A percentile compares a stretch with the other conserved stretches of the same genome.
Conservation (phyloP, 306 rosid species). For the Cucurbita moschata region DNA sequence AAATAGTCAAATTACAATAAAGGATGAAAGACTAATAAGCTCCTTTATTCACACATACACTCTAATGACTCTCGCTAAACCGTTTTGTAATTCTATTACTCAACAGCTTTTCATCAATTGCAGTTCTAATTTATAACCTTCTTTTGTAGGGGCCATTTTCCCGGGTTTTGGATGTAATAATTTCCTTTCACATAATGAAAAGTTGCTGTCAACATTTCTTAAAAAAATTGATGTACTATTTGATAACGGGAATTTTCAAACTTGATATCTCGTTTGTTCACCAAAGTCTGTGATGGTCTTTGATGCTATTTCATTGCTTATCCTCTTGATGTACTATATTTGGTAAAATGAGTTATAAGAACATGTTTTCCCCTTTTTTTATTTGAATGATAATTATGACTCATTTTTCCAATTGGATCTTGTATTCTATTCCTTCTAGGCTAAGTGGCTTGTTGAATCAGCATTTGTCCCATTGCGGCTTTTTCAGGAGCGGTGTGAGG, state of each 20-base stretch:
- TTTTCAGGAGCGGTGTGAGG: slow-evolving; percentile 98
- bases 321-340: background rate
- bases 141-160: background rate
- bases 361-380: background rate
- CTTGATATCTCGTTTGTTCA: background rate
- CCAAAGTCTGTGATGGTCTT: background rate
- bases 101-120: background rate
- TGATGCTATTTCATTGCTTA: background rate
- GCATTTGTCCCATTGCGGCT: slow-evolving; percentile 70
- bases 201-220: background rate
- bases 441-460: slow-evolving; percentile 91
- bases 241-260: background rate
- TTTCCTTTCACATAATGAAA: background rate
- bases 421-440: slow-evolving; percentile 26
- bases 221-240: background rate
- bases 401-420: background rate
- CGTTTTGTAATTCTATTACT: background rate
- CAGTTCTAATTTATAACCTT: background rate
- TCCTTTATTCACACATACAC: background rate
- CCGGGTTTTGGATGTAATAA: background rate
- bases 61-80: background rate
- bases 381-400: background rate
- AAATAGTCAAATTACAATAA: too few relatives aligned
- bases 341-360: background rate
- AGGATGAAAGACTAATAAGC: background rate